A percentile compares a stretch with the other conserved stretches of the same genome.
Conservation (phyloP, 139 green algal species). For the Axilococcus clingmanii region DNA sequence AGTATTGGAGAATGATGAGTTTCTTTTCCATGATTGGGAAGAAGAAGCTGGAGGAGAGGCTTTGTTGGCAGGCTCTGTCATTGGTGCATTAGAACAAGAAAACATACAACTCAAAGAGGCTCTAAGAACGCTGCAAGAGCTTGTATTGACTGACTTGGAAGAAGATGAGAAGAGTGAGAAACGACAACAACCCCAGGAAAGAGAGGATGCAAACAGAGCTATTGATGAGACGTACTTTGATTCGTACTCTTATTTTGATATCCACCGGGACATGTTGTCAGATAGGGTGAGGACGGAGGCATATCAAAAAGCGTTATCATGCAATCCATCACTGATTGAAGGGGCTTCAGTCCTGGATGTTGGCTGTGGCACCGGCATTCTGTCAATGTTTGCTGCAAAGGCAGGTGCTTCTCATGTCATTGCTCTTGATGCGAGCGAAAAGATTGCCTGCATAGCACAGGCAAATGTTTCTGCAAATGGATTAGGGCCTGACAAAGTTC, state of each 20-base stretch:
- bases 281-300: slow-evolving; percentile 74
- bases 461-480: slow-evolving; percentile 40
- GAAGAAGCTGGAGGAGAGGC: slow-evolving; percentile 11
- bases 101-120: neutral
- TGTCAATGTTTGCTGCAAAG: slow-evolving; percentile 84
- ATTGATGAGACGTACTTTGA: slow-evolving; percentile 82
- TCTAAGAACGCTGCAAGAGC: neutral
- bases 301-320: slow-evolving; percentile 67
- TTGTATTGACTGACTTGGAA: neutral
- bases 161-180: neutral
- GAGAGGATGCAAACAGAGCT: neutral
- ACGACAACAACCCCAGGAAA: neutral
- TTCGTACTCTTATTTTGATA: slow-evolving; percentile 79
- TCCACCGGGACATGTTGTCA: slow-evolving; percentile 83
- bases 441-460: slow-evolving; percentile 51
- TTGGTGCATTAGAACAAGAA: neutral
- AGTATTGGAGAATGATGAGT: slow-evolving; percentile 51
- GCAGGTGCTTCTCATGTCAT: slow-evolving; percentile 67
- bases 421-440: slow-evolving; percentile 36
- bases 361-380: slow-evolving; percentile 88
- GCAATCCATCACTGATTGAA: slow-evolving; percentile 61
- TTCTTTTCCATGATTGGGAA: slow-evolving; percentile 72
- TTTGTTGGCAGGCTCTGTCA: neutral
- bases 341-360: slow-evolving; percentile 80
- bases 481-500: slow-evolving; percentile 26